Conservation (phyloP, 2,329 filamentous ascomycete genomes). For the Exophiala oligosperma region DNA sequence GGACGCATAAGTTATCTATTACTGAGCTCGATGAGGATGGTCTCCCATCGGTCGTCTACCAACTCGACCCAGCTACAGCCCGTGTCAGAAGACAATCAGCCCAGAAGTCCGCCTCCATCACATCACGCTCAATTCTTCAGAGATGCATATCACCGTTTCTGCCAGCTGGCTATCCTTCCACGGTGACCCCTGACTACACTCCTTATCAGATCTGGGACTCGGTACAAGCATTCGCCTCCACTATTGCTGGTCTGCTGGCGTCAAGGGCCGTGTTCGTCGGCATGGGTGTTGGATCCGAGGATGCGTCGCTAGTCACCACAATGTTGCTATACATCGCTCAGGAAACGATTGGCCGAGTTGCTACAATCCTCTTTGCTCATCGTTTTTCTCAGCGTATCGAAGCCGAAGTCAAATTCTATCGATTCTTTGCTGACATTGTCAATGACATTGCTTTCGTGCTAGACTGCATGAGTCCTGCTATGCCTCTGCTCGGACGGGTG, state of each 20-base stretch:
- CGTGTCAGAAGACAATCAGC: background rate
- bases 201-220: slow-evolving; percentile 57
- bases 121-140: slow-evolving; percentile 7
- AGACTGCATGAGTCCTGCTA: slow-evolving; percentile 76
- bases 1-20: slow-evolving; percentile 4
- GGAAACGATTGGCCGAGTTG: slow-evolving; percentile 75
- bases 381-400: slow-evolving; percentile 78
- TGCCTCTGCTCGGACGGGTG: slow-evolving; percentile 62
- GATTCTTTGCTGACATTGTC: slow-evolving; percentile 82
- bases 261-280: slow-evolving; percentile 79
- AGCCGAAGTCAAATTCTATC: slow-evolving; percentile 87
- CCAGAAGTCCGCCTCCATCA: background rate
- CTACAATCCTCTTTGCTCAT: slow-evolving; percentile 85
- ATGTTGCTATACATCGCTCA: slow-evolving; percentile 81
- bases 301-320: slow-evolving; percentile 53
- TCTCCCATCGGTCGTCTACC: slow-evolving; percentile 5
- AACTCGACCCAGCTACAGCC: background rate
- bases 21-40: slow-evolving; percentile 16
- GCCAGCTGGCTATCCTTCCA: slow-evolving; percentile 83
- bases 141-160: slow-evolving; percentile 70
- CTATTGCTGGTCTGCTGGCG: slow-evolving; percentile 76
- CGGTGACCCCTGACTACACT: slow-evolving; percentile 77
- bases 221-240: slow-evolving; percentile 79
- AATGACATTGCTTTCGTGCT: slow-evolving; percentile 85
- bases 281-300: slow-evolving; percentile 76